Evolutionary conservation across 192 early-diverging fungal species (phyloP).

Genomic region (Blastocladiella britannica): DNA sequence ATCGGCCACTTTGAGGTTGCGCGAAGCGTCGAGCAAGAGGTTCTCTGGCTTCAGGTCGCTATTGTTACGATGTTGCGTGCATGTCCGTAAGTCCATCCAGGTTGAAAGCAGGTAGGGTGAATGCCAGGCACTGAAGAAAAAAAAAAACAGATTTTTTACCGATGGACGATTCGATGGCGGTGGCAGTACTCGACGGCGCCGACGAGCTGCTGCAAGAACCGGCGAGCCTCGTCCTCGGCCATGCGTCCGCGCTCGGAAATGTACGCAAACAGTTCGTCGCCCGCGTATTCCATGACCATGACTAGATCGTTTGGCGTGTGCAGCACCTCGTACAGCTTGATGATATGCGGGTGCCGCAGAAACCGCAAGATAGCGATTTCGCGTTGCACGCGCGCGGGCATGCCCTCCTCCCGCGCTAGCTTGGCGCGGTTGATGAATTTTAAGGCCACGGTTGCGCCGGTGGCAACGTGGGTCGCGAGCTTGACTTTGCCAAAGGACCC

Average conservation of each 20-base stretch:
- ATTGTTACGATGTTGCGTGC: too few species aligned
- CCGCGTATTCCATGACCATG: conserved; percentile 81
- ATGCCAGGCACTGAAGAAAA: background rate
- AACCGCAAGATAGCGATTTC: conserved; percentile 93
- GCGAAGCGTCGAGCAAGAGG: conserved; percentile 70
- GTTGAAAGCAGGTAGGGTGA: conserved; percentile 3
- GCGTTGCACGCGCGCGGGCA: conserved; percentile 84
- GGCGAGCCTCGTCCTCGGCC: conserved; percentile 60
- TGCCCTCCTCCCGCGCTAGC: conserved; percentile 82
- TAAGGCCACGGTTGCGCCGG: conserved; percentile 48
- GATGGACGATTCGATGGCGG: conserved; percentile 66
- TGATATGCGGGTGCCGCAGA: conserved; percentile 91
- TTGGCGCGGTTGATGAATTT: conserved; percentile 88
- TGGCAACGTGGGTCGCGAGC: conserved; percentile 5
- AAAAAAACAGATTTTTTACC: too few species aligned
- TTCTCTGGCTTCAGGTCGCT: conserved; percentile 76
- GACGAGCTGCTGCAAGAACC: conserved; percentile 93
- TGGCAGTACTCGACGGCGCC: conserved; percentile 90
- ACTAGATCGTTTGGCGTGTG: conserved; percentile 89
- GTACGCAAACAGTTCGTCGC: conserved; percentile 59
- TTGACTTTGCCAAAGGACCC: conserved; percentile 99
- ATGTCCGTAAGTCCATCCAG: conserved; percentile 7
- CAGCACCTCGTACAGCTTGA: conserved; percentile 95
- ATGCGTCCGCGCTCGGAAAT: conserved; percentile 35
- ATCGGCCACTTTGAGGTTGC: conserved; percentile 93